phyloP scores from a whole-genome alignment of 768 basidiomycete genomes.

The Lactarius deliciosus region DNA sequence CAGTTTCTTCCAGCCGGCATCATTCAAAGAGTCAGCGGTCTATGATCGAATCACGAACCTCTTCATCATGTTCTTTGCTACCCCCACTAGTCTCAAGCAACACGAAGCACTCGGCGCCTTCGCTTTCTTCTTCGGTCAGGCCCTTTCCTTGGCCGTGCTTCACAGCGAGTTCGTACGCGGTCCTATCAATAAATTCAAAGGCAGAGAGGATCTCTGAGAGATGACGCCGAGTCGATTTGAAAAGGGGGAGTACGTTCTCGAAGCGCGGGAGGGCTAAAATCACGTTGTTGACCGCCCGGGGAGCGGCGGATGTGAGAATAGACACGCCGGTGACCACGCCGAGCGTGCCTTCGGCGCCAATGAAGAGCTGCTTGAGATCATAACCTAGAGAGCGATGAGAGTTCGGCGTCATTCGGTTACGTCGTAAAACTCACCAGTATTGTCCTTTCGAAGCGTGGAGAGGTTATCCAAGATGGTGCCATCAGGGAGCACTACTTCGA shows the following conservation, averaged over 20 bases:
- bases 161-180: slow-evolving; percentile 79
- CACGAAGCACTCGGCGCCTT: slow-evolving; percentile 84
- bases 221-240: slow-evolving; percentile 73
- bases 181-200: slow-evolving; percentile 94
- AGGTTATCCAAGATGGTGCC: slow-evolving; percentile 88
- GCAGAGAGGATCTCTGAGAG: slow-evolving; percentile 95
- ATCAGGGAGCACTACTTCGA: slow-evolving; percentile 94
- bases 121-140: slow-evolving; percentile 68
- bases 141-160: slow-evolving; percentile 80
- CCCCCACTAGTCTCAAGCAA: slow-evolving; percentile 94
- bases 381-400: slow-evolving; percentile 59
- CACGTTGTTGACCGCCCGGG: slow-evolving; percentile 85
- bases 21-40: slow-evolving; percentile 5
- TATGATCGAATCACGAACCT: slow-evolving; percentile 50
- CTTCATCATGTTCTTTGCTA: slow-evolving; percentile 88
- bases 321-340: slow-evolving; percentile 95
- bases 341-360: slow-evolving; percentile 95
- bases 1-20: slow-evolving; percentile 66
- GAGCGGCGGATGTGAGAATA: slow-evolving; percentile 83
- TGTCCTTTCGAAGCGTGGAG: slow-evolving; percentile 92
- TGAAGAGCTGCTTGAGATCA: slow-evolving; percentile 97
- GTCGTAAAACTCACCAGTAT: slow-evolving; percentile 65
- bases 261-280: slow-evolving; percentile 88
- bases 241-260: slow-evolving; percentile 83
- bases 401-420: not conserved